Conservation (phyloP, 306 rosid genomes). For the Hippophae rhamnoides region DNA sequence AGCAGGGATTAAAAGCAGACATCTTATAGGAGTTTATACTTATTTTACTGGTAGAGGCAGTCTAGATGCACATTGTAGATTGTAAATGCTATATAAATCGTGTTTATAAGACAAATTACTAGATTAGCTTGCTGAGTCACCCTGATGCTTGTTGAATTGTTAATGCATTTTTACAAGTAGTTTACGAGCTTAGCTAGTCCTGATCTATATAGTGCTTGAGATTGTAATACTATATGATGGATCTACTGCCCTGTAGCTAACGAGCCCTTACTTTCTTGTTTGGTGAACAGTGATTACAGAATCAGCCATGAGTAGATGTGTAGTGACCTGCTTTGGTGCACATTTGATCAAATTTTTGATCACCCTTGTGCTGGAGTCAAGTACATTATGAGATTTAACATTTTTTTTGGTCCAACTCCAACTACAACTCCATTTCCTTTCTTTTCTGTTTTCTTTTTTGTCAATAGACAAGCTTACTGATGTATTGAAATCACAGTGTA, state of each 20-base stretch:
- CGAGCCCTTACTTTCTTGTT: conserved; percentile 3
- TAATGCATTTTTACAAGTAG: too few species aligned
- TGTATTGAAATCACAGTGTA: too few species aligned
- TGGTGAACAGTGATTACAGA: conserved; percentile 54
- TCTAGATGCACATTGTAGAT: too few species aligned
- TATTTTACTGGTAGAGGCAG: too few species aligned
- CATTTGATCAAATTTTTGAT: conserved; percentile 48
- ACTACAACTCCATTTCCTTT: too few species aligned
- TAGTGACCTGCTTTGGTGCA: conserved; percentile 61
- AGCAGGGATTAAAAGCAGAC: neutral
- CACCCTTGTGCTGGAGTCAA: conserved; percentile 34
- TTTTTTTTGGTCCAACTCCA: neutral
- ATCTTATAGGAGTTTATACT: neutral
- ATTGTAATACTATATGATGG: neutral
- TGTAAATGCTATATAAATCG: too few species aligned
- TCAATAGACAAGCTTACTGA: too few species aligned
- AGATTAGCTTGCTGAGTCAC: too few species aligned
- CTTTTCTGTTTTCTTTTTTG: too few species aligned
- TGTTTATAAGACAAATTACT: too few species aligned
- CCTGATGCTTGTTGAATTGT: too few species aligned
- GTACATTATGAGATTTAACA: conserved; percentile 2
- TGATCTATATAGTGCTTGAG: neutral
- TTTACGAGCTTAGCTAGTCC: too few species aligned
- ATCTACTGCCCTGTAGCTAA: conserved; percentile 8
- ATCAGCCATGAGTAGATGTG: conserved; percentile 52